These are phyloP conservation scores for Clathrospora elynae DNA, from an alignment of 2,329 filamentous ascomycete species.

Conservation along the genomic window DNA sequence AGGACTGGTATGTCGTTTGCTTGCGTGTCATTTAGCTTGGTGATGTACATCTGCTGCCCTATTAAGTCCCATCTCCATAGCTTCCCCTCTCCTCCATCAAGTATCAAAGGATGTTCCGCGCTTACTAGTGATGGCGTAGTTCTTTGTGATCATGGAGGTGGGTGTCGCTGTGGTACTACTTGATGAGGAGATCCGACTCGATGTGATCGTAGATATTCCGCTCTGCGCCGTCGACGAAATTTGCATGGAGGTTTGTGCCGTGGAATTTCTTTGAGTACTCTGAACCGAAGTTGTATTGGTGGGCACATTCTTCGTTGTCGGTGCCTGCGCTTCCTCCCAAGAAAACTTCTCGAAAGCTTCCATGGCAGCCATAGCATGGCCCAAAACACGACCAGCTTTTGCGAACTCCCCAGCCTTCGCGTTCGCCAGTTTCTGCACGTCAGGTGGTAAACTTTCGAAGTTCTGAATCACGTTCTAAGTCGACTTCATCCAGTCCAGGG, in stretches of 20 bases:
- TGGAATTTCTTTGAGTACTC: neutral
- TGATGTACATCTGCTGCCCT: neutral
- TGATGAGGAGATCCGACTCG: neutral
- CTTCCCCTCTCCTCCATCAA: neutral
- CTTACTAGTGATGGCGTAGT: neutral
- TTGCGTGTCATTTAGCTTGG: neutral
- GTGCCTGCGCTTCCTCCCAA: constrained; percentile 14
- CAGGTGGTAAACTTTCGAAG: constrained; percentile 9
- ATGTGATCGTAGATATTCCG: neutral
- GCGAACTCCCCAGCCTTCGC: neutral
- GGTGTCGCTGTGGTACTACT: neutral
- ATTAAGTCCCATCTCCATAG: neutral
- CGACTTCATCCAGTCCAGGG: constrained; percentile 20
- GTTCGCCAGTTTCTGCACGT: constrained; percentile 9
- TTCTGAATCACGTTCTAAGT: constrained; percentile 11
- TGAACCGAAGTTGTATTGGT: neutral
- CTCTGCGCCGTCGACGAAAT: neutral
- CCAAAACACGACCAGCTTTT: constrained; percentile 8
- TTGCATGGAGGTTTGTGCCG: neutral
- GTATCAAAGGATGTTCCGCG: neutral
- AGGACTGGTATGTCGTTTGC: neutral
- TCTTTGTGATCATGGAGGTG: neutral
- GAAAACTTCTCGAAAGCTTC: constrained; percentile 19
- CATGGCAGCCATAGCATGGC: constrained; percentile 10
- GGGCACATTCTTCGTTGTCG: neutral